phyloP scores from a whole-genome alignment of 2,329 filamentous ascomycete species.

The Hymenoscyphus linearis region DNA sequence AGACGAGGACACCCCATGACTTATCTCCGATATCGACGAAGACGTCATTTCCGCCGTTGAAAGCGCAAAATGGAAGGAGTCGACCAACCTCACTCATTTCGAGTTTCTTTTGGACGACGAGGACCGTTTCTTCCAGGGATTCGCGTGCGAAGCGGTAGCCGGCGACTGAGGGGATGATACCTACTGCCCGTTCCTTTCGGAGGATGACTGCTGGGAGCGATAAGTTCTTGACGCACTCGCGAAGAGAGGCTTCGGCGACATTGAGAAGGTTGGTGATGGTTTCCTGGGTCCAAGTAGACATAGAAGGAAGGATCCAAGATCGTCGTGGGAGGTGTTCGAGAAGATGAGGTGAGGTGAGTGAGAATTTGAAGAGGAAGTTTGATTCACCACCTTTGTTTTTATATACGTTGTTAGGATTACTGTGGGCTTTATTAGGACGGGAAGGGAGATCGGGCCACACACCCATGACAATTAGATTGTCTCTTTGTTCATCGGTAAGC shows the following conservation, averaged over 20 bases:
- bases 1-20: conserved; percentile 88
- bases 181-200: conserved; percentile 83
- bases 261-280: conserved; percentile 81
- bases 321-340: conserved; percentile 61
- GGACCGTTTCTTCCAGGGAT: conserved; percentile 88
- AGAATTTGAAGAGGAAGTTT: conserved; percentile 88
- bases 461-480: conserved; percentile 81
- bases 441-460: conserved; percentile 5
- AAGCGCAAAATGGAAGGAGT: conserved; percentile 84
- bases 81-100: conserved; percentile 70
- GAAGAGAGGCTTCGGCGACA: conserved; percentile 77
- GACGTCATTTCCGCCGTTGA: conserved; percentile 95
- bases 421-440: conserved; percentile 1
- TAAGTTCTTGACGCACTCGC: conserved; percentile 75
- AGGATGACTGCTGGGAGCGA: conserved; percentile 74
- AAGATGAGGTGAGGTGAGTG: conserved; percentile 56
- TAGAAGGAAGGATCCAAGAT: conserved; percentile 72
- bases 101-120: conserved; percentile 88
- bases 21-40: conserved; percentile 99
- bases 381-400: conserved; percentile 64
- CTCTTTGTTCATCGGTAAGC: conserved; percentile 62
- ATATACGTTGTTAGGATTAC: not conserved
- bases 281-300: conserved; percentile 69
- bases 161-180: conserved; percentile 62
- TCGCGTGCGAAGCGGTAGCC: conserved; percentile 73